Percentiles rank a stretch among this genome's conserved stretches.
Evolutionary conservation across 2,329 filamentous ascomycete genomes (phyloP).

Genomic region (Aotearoamyces nothofagi): DNA sequence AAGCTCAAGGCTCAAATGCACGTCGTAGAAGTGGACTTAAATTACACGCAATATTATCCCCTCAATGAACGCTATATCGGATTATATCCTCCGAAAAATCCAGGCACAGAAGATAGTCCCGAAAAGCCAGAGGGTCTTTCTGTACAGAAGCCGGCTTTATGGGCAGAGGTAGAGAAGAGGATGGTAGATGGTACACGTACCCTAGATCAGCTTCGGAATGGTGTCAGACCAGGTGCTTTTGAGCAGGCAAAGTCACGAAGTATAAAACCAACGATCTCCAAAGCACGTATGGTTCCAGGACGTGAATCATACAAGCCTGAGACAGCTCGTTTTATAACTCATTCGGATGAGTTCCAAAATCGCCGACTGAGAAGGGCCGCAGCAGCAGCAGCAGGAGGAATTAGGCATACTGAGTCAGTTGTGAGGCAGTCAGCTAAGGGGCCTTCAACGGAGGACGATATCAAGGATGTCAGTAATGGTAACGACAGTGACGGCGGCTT

Average conservation of each 20-base stretch:
- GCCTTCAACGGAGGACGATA: slow-evolving; percentile 5
- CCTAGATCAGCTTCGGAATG: slow-evolving; percentile 15
- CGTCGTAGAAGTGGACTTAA: slow-evolving; percentile 55
- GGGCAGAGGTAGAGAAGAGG: slow-evolving; percentile 49
- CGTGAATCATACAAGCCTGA: slow-evolving; percentile 5
- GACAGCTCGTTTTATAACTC: slow-evolving; percentile 4
- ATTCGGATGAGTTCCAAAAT: slow-evolving; percentile 5
- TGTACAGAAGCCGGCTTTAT: slow-evolving; percentile 37
- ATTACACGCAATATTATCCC: slow-evolving; percentile 61
- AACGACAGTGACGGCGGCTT: slow-evolving; percentile 41
- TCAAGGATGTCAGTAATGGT: slow-evolving; percentile 18
- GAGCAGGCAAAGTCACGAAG: slow-evolving; percentile 2
- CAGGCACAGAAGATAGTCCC: slow-evolving; percentile 18
- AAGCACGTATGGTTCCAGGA: no score
- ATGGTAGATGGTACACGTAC: slow-evolving; percentile 37
- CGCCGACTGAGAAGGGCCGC: slow-evolving; percentile 9
- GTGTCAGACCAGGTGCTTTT: slow-evolving; percentile 5
- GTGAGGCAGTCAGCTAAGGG: no score
- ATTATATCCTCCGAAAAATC: slow-evolving; percentile 33
- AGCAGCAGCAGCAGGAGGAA: slow-evolving; percentile 20
- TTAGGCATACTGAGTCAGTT: no score
- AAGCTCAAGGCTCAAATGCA: slow-evolving; percentile 43
- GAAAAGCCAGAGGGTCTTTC: slow-evolving; percentile 13
- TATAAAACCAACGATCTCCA: slow-evolving; percentile 1
- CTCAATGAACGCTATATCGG: slow-evolving; percentile 56